Conservation (phyloP, 352 stramenopile genomes). For the Globisporangium paddicum region DNA sequence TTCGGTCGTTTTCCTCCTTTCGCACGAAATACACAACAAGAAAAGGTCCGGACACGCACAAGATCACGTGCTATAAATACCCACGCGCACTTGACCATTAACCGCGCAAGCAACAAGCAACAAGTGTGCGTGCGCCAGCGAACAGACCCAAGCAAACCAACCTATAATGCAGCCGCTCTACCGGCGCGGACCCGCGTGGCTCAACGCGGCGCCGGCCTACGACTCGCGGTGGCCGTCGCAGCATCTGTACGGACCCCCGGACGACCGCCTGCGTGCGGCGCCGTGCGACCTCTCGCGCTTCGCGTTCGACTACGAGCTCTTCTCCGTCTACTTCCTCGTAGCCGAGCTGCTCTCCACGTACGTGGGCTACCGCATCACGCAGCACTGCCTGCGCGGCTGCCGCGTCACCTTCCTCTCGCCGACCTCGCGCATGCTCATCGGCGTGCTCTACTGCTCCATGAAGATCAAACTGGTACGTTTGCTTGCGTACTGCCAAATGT, state of each 20-base stretch:
- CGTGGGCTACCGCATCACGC: constrained; percentile 73
- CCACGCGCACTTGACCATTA: not conserved
- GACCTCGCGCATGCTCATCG: constrained; percentile 59
- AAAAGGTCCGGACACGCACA: not conserved
- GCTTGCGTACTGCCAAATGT: not conserved
- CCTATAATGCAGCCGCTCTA: constrained; percentile 43
- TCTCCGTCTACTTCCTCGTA: constrained; percentile 76
- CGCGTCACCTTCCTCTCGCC: constrained; percentile 60
- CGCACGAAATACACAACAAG: not conserved
- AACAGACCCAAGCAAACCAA: not conserved
- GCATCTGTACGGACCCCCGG: constrained; percentile 44
- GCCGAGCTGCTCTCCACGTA: constrained; percentile 74
- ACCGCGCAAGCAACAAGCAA: not conserved
- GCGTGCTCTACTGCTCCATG: constrained; percentile 62
- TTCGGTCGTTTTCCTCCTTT: not conserved
- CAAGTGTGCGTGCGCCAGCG: not conserved
- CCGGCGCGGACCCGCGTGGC: constrained; percentile 44
- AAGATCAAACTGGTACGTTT: constrained; percentile 66
- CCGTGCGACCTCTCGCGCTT: constrained; percentile 25
- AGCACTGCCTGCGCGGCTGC: constrained; percentile 71
- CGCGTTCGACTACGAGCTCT: constrained; percentile 61
- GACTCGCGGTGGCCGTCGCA: constrained; percentile 23
- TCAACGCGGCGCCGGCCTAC: constrained; percentile 31
- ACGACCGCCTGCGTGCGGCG: constrained; percentile 24
- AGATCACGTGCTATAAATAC: constrained; percentile 4